Percentiles rank a stretch among this genome's conserved stretches.
These are phyloP conservation scores for Spergularia bocconei DNA, from an alignment of 148 eudicot species.

Conservation along the genomic window DNA sequence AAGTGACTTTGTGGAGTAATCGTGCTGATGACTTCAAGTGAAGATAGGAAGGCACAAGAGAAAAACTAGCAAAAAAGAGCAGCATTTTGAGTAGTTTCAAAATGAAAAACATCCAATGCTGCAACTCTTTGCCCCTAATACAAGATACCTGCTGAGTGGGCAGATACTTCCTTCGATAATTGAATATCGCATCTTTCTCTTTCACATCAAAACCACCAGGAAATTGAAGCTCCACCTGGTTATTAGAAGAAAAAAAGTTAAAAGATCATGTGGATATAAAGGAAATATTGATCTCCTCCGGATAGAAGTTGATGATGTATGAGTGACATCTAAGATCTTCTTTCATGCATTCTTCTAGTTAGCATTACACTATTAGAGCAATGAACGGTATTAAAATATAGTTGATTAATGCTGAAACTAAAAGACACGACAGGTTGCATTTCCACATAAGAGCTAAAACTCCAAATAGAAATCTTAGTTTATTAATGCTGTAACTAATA, in stretches of 20 bases:
- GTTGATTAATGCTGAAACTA: not conserved
- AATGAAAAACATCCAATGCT: not conserved
- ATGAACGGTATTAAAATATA: not conserved
- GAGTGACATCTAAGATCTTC: not conserved
- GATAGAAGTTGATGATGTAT: not conserved
- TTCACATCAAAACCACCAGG: conserved; percentile 38
- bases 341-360: not conserved
- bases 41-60: too few relatives aligned
- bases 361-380: not conserved
- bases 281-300: not conserved
- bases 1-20: too few relatives aligned
- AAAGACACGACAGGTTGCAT: not conserved
- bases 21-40: too few relatives aligned
- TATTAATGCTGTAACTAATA: not conserved
- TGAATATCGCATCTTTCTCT: conserved; percentile 85
- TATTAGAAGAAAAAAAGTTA: not conserved
- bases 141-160: conserved; percentile 82
- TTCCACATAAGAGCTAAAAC: not conserved
- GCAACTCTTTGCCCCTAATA: not conserved
- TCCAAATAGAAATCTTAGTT: not conserved
- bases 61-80: not conserved
- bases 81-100: not conserved
- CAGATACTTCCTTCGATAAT: conserved; percentile 81
- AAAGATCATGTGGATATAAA: too few relatives aligned
- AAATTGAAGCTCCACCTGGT: conserved; percentile 80